phyloP scores from a whole-genome alignment of 2,329 filamentous ascomycete species.

The Pezicula radicicola region DNA sequence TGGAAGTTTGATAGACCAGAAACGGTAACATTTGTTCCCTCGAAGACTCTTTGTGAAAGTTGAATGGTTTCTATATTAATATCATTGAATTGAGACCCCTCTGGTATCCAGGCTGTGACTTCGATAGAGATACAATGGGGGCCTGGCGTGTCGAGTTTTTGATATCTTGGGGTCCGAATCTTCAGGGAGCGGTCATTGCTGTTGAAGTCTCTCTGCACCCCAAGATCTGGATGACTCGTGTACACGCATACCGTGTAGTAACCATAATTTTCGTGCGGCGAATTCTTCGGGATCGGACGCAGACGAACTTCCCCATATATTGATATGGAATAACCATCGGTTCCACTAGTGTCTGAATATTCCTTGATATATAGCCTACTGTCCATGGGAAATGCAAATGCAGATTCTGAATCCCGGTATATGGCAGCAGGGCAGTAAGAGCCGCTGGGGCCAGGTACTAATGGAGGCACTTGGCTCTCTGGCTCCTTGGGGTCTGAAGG shows the following conservation, averaged over 20 bases:
- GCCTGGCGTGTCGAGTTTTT: conserved; percentile 2
- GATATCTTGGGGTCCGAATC: conserved; percentile 21
- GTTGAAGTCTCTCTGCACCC: conserved; percentile 17
- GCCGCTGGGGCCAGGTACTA: conserved; percentile 1
- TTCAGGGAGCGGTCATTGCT: conserved; percentile 13
- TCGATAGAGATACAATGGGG: conserved; percentile 24
- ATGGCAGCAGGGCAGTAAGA: conserved; percentile 20
- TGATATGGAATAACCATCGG: conserved; percentile 3
- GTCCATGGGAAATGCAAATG: conserved; percentile 17
- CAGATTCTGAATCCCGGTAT: conserved; percentile 9
- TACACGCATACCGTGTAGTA: conserved; percentile 21
- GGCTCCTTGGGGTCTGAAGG: background rate
- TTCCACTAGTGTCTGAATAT: conserved; percentile 13
- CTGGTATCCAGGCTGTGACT: conserved; percentile 28
- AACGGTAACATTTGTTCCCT: conserved; percentile 22
- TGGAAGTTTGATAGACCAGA: conserved; percentile 13
- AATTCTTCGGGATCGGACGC: conserved; percentile 14
- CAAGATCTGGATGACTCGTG: conserved; percentile 19
- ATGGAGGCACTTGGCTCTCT: background rate
- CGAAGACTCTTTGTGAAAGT: conserved; percentile 18
- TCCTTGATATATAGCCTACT: conserved; percentile 13
- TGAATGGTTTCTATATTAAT: conserved; percentile 17
- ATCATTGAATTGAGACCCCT: conserved; percentile 17
- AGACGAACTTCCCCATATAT: conserved; percentile 24
- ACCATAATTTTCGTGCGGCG: conserved; percentile 12